Conservation (phyloP, 371 early-diverging fungal species). For the Mortierella sp. region DNA sequence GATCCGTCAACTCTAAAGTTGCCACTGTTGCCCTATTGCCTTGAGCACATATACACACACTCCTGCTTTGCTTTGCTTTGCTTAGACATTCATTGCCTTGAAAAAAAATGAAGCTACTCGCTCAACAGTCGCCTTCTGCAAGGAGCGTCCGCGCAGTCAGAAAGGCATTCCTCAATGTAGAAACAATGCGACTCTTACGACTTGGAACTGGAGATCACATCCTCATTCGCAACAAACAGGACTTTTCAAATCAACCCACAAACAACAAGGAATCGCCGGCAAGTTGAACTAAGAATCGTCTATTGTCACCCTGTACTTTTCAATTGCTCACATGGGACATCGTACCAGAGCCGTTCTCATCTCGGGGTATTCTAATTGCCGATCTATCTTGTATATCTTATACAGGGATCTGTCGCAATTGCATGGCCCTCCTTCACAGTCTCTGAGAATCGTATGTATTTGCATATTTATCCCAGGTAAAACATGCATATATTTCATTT, state of each 20-base stretch:
- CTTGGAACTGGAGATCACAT: constrained; percentile 69
- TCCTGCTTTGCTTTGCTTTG: neutral
- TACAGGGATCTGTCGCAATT: constrained; percentile 57
- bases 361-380: neutral
- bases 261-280: constrained; percentile 26
- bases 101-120: constrained; percentile 43
- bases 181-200: constrained; percentile 60
- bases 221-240: constrained; percentile 41
- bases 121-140: constrained; percentile 53
- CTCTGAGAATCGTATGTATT: constrained; percentile 45
- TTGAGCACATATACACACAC: too few relatives aligned
- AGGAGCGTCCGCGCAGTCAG: constrained; percentile 55
- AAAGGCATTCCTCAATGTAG: constrained; percentile 62
- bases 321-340: neutral
- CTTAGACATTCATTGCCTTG: neutral
- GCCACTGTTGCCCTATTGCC: neutral
- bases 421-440: constrained; percentile 65
- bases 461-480: neutral
- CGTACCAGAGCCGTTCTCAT: neutral
- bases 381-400: neutral
- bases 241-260: neutral
- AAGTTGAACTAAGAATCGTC: neutral
- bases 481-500: neutral
- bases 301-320: too few relatives aligned
- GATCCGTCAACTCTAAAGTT: neutral